Conservation (phyloP, 192 early-diverging fungal genomes). For the Diversispora epigaea region DNA sequence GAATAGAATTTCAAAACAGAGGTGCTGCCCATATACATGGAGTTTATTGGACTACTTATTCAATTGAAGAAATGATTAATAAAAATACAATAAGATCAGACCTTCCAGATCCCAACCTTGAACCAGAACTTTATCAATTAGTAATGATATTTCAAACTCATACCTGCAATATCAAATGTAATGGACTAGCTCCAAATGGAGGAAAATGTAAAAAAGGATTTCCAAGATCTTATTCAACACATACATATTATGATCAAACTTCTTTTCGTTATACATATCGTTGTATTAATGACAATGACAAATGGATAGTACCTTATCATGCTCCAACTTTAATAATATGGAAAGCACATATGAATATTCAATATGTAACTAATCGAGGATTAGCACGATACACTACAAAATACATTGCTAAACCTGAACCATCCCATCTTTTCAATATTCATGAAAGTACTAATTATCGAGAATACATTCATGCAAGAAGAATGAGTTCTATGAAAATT, state of each 20-base stretch:
- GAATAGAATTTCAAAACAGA: conserved; percentile 10
- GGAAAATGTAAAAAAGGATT: too few species aligned
- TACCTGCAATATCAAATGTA: too few species aligned
- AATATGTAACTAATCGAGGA: not conserved
- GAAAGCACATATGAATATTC: not conserved
- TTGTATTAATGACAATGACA: not conserved
- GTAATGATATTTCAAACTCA: too few species aligned
- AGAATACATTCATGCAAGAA: too few species aligned
- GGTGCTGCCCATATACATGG: not conserved
- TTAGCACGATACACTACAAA: not conserved
- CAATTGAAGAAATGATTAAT: not conserved
- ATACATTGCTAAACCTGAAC: conserved; percentile 7
- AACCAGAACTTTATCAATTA: too few species aligned
- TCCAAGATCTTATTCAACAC: too few species aligned
- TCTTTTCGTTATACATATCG: too few species aligned
- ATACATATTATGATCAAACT: too few species aligned
- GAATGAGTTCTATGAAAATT: too few species aligned
- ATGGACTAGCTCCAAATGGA: too few species aligned
- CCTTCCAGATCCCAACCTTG: not conserved
- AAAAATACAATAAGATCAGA: not conserved
- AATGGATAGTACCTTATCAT: not conserved
- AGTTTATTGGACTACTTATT: not conserved
- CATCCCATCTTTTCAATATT: too few species aligned
- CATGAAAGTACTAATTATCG: too few species aligned
- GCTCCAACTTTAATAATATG: not conserved